Conservation (phyloP, 2,329 filamentous ascomycete species). For the Diaporthe vaccinii region DNA sequence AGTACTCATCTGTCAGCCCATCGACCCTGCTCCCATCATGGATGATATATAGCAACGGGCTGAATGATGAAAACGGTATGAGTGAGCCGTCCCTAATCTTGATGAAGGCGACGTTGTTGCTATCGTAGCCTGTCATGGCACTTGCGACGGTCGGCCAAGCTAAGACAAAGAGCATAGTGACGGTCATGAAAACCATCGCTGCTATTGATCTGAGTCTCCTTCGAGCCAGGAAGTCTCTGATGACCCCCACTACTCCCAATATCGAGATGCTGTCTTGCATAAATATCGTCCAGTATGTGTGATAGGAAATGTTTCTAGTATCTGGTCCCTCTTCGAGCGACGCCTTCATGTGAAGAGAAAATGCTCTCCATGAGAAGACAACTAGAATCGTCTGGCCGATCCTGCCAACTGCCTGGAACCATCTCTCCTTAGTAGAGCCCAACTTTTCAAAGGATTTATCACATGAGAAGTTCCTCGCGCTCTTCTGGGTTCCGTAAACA, state of each 20-base stretch:
- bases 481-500: background rate
- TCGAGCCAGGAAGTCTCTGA: background rate
- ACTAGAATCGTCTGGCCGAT: conserved; percentile 4
- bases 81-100: conserved; percentile 14
- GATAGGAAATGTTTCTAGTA: background rate
- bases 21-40: conserved; percentile 8
- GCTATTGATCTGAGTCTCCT: background rate
- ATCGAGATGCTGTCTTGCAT: conserved; percentile 10
- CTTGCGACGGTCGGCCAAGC: conserved; percentile 7
- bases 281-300: conserved; percentile 4
- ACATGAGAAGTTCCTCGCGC: background rate
- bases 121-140: conserved; percentile 10
- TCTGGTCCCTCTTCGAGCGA: conserved; percentile 1
- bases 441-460: too few relatives aligned
- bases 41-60: background rate
- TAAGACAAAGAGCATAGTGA: conserved; percentile 2
- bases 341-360: conserved; percentile 10
- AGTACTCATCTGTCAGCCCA: conserved; percentile 10
- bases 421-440: background rate
- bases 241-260: background rate
- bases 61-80: background rate
- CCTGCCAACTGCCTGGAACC: background rate
- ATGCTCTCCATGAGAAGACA: conserved; percentile 14
- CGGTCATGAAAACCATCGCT: conserved; percentile 1
- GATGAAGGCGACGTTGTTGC: conserved; percentile 15